phyloP scores from a whole-genome alignment of 176 grass and related monocot genomes.

The Otatea glauca region DNA sequence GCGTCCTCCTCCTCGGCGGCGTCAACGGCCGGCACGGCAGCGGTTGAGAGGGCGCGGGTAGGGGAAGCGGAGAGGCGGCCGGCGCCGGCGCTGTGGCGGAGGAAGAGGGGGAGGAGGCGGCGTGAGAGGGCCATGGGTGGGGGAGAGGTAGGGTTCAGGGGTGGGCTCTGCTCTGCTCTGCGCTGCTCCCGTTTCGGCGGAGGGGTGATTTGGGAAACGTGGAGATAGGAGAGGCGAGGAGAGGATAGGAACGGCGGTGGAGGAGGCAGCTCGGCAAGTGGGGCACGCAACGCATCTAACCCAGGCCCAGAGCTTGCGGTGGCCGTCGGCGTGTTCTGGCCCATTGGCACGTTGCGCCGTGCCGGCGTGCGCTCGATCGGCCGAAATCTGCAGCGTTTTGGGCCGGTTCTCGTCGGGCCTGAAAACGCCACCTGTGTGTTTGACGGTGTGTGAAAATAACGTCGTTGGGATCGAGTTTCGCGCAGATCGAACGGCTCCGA shows the following conservation, averaged over 20 bases:
- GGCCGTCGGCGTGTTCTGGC: background rate
- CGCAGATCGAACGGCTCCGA: too few species aligned
- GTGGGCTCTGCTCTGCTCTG: slow-evolving; percentile 5
- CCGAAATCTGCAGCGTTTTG: background rate
- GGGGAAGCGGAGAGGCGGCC: slow-evolving; percentile 4
- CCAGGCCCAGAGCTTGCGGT: background rate
- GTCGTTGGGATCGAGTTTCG: too few species aligned
- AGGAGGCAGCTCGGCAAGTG: background rate
- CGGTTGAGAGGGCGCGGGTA: slow-evolving; percentile 48
- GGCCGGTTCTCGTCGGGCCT: background rate
- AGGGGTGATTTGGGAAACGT: slow-evolving; percentile 43
- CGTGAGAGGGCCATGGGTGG: slow-evolving; percentile 55
- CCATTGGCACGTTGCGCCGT: background rate
- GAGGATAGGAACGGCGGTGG: slow-evolving; percentile 8
- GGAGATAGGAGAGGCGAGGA: background rate
- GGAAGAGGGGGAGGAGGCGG: slow-evolving; percentile 55
- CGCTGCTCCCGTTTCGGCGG: slow-evolving; percentile 45
- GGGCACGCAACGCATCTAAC: slow-evolving; percentile 9
- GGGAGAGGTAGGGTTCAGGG: slow-evolving; percentile 43
- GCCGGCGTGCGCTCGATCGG: background rate
- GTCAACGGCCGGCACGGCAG: slow-evolving; percentile 2
- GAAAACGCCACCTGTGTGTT: too few species aligned
- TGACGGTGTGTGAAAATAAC: too few species aligned
- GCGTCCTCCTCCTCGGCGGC: slow-evolving; percentile 37
- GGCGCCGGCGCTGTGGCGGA: slow-evolving; percentile 36